Percentiles rank a stretch among this genome's conserved stretches.
These are phyloP conservation scores for Cyclotella sp. DNA, from an alignment of 108 stramenopile species.

Conservation along the genomic window DNA sequence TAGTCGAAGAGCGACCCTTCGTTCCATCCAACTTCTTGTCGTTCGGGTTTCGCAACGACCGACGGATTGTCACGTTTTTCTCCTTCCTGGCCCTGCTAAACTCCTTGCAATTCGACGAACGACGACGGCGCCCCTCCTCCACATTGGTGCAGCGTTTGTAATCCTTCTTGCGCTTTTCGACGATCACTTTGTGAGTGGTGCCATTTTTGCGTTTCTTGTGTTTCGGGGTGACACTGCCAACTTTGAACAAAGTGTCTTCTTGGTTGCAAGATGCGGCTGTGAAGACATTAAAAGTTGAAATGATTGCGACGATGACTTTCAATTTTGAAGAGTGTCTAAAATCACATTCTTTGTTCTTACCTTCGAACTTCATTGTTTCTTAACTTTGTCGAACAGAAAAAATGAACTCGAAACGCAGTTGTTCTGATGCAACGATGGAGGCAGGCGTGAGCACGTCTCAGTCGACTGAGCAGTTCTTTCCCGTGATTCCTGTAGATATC, in stretches of 20 bases:
- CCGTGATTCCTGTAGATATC: too few species aligned
- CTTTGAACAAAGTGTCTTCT: not conserved
- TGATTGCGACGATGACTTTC: not conserved
- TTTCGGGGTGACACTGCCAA: not conserved
- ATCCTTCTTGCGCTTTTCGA: not conserved
- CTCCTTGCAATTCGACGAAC: not conserved
- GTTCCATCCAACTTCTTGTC: not conserved
- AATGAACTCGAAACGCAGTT: not conserved
- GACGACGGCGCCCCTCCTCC: not conserved
- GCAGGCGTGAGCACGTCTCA: too few species aligned
- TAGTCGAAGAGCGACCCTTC: not conserved
- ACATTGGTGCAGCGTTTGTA: conserved; percentile 5
- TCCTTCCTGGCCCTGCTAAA: not conserved
- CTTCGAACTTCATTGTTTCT: conserved; percentile 1
- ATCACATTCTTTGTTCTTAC: not conserved
- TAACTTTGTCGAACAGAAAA: not conserved
- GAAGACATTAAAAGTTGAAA: not conserved
- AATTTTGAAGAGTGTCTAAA: not conserved
- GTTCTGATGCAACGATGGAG: not conserved
- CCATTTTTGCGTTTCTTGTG: not conserved
- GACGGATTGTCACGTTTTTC: not conserved
- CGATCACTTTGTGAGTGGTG: not conserved
- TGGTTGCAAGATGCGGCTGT: conserved; percentile 8
- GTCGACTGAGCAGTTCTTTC: too few species aligned
- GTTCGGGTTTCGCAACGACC: not conserved